Base-by-base conservation (phyloP, 495 filamentous ascomycete genomes). In the Penicillium cinerascens region DNA sequence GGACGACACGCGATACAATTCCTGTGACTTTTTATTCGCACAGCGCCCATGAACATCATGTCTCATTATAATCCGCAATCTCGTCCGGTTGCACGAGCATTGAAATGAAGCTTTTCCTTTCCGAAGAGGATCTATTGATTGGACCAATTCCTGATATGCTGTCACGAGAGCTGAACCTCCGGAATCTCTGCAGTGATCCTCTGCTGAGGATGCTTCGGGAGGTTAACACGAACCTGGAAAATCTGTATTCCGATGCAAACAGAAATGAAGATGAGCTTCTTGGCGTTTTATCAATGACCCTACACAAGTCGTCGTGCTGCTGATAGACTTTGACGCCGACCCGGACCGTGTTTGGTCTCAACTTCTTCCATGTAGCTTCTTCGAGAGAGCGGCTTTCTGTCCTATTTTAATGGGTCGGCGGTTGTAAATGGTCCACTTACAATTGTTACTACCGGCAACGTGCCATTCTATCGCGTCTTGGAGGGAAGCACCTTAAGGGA, bases 101-200 rank as follows among this genome's bases (percentile, higher is more conserved):
- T 16, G 88, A 89, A 67, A 86, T 83, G 4, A 87, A 92, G 56
- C 77, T 92, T 7, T 92, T 86, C 86, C 75, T 85, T 2, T 75
- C 77, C 15, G 49, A 60, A 2, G 39, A 62, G 18, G 63, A 75
- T 20, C 65, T 87, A n/a, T 72, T 80, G 26, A 80, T 90, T 33
- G 86, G 85, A 0, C 55, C 58, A 41, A 45, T 40, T 1, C 20
- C 6, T 9, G 6, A 21, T 3, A 55, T 51, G 9, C 29, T 61
- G 16, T 10, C 42, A 2, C 6, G n/a, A 11, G 51, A 41, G 3
- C 42, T 35, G 2, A 45, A 44, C 2, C 78, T 92, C 45, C 61
- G 73, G 41, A 72, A 66, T 10, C 74, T 89, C 4, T 91, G 90
- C 65, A 65, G 89, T 42, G 71, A 85, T 39, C 85, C 87, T 0